Percentiles rank a stretch among this genome's conserved stretches.
phyloP scores from a whole-genome alignment of 805 yeast species.

The Barnettozyma populi region DNA sequence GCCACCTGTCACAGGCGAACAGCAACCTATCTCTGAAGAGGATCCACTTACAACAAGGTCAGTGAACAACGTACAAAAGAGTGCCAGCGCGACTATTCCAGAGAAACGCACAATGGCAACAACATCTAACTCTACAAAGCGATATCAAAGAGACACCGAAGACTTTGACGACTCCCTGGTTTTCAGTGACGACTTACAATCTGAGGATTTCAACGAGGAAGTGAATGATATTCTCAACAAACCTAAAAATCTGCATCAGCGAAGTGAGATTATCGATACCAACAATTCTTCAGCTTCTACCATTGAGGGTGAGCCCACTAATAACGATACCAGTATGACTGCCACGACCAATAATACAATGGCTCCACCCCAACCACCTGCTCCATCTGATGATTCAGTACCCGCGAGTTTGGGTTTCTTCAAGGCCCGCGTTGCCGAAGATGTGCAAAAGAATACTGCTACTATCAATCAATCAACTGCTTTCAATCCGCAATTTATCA shows the following conservation, averaged over 20 bases:
- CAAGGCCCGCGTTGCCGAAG: constrained; percentile 59
- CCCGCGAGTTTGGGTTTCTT: constrained; percentile 40
- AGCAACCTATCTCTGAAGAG: background rate
- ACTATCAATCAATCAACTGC: constrained; percentile 30
- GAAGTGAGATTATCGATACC: constrained; percentile 8
- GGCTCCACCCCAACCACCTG: background rate
- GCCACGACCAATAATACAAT: background rate
- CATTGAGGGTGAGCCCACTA: constrained; percentile 5
- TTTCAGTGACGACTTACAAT: constrained; percentile 44
- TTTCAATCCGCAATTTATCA: constrained; percentile 54
- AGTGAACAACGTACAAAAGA: background rate
- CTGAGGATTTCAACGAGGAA: constrained; percentile 30
- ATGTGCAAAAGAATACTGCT: constrained; percentile 39
- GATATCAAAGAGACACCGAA: constrained; percentile 18
- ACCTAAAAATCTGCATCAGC: constrained; percentile 13
- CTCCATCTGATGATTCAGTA: background rate
- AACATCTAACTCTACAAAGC: constrained; percentile 5
- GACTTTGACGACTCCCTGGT: constrained; percentile 49
- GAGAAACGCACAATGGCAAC: constrained; percentile 13
- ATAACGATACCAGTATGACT: constrained; percentile 11
- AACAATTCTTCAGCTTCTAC: constrained; percentile 1
- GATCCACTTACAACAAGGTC: background rate
- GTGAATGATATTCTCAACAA: constrained; percentile 20
- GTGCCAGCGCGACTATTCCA: constrained; percentile 6
- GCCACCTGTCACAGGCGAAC: constrained; percentile 5